These are phyloP conservation scores for Suhomyces canberraensis DNA, from an alignment of 805 yeast genomes.

Conservation along the genomic window DNA sequence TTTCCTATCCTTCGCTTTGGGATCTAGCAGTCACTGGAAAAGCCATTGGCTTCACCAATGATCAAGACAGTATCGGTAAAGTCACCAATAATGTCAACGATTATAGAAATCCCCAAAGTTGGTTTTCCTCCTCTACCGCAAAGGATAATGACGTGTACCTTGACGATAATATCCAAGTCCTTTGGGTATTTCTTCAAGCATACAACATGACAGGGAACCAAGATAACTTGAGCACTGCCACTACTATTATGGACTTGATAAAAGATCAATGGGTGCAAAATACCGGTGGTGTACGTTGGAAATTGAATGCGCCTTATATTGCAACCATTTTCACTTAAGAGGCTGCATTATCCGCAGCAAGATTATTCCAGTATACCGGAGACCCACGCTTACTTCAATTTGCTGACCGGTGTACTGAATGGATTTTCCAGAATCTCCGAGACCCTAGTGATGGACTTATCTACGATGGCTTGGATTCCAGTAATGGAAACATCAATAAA, in stretches of 20 bases:
- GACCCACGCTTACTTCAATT: slow-evolving; percentile 7
- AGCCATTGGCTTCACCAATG: slow-evolving; percentile 8
- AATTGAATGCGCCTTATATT: slow-evolving; percentile 9
- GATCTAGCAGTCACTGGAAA: slow-evolving; percentile 13
- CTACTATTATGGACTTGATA: slow-evolving; percentile 7
- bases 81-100: slow-evolving; percentile 7
- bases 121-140: slow-evolving; percentile 12
- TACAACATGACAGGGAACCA: slow-evolving; percentile 7
- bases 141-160: slow-evolving; percentile 11
- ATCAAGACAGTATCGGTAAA: slow-evolving; percentile 1
- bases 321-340: slow-evolving; percentile 14
- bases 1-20: slow-evolving; percentile 27
- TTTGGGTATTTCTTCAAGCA: slow-evolving; percentile 13
- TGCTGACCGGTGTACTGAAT: slow-evolving; percentile 9
- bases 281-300: slow-evolving; percentile 13
- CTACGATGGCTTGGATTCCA: slow-evolving; percentile 9
- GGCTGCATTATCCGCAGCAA: slow-evolving; percentile 14
- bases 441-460: slow-evolving; percentile 15
- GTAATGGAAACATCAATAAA: slow-evolving; percentile 6
- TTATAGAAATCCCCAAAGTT: slow-evolving; percentile 8
- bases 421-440: slow-evolving; percentile 9
- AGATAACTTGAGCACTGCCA: slow-evolving; percentile 7
- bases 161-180: slow-evolving; percentile 14
- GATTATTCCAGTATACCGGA: slow-evolving; percentile 6
- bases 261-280: slow-evolving; percentile 6